These are phyloP conservation scores for Podospora pseudocomata DNA, from an alignment of 495 filamentous ascomycete species.

Conservation along the genomic window DNA sequence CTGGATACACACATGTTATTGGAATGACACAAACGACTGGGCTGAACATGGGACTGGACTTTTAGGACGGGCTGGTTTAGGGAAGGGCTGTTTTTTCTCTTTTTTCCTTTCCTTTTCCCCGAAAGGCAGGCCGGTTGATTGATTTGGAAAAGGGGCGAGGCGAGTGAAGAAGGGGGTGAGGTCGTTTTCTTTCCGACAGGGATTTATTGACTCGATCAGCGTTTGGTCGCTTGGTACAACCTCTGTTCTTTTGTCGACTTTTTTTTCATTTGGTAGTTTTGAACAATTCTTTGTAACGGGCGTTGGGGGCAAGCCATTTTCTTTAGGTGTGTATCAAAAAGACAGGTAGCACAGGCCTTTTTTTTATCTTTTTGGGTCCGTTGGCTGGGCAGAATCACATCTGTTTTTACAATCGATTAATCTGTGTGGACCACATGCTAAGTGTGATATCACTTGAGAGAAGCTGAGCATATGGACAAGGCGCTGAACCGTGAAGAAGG, in stretches of 20 bases:
- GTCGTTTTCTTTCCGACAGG: background rate
- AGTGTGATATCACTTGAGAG: background rate
- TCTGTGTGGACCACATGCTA: background rate
- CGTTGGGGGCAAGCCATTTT: background rate
- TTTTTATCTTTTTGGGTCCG: background rate
- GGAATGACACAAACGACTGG: background rate
- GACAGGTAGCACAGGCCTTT: background rate
- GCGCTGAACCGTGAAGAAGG: background rate
- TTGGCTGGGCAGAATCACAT: background rate
- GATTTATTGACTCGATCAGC: background rate
- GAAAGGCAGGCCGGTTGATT: background rate
- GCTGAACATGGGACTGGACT: background rate
- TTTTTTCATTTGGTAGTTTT: conserved; percentile 1
- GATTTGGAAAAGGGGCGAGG: background rate
- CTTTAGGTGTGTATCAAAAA: background rate
- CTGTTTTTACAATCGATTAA: background rate
- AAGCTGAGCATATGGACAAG: background rate
- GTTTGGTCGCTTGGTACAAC: background rate
- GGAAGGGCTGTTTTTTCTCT: too few species aligned
- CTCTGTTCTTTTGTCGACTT: background rate
- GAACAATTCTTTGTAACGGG: background rate
- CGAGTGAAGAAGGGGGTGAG: too few species aligned
- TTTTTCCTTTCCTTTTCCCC: too few species aligned
- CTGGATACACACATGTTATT: background rate
- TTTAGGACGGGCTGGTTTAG: background rate